A percentile compares a stretch with the other conserved stretches of the same genome.
Evolutionary conservation across 2,329 filamentous ascomycete species (phyloP).

Genomic region (Verruconis gallopava): DNA sequence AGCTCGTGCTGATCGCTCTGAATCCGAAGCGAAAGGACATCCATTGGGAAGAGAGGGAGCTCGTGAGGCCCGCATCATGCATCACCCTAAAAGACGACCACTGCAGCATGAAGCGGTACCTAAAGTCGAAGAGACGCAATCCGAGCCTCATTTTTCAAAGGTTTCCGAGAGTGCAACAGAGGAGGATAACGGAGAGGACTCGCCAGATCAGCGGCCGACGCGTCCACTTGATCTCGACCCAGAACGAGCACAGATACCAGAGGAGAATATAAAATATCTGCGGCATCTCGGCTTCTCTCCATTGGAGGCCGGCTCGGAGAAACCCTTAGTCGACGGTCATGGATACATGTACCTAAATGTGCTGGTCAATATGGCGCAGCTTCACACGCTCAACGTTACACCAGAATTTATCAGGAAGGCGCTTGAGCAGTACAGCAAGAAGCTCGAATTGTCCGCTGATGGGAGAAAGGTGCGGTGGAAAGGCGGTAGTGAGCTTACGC

Average conservation of each 20-base stretch:
- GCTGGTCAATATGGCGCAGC: constrained; percentile 66
- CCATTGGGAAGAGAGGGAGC: constrained; percentile 25
- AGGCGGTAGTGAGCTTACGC: constrained; percentile 53
- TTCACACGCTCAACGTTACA: constrained; percentile 76
- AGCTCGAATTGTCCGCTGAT: constrained; percentile 65
- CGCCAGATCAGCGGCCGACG: constrained; percentile 58
- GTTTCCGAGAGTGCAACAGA: neutral
- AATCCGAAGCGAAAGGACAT: constrained; percentile 27
- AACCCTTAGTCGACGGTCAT: constrained; percentile 49
- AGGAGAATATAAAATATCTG: constrained; percentile 70
- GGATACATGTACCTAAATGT: constrained; percentile 78
- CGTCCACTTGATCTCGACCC: constrained; percentile 65
- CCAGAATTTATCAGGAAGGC: constrained; percentile 63
- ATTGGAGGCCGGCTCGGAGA: constrained; percentile 37
- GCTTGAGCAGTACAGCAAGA: constrained; percentile 54
- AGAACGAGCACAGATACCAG: constrained; percentile 59
- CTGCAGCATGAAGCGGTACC: constrained; percentile 8
- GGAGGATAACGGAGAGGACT: constrained; percentile 1
- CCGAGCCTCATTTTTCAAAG: neutral
- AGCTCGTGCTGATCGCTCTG: constrained; percentile 32
- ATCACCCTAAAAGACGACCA: constrained; percentile 13
- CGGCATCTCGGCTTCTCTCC: constrained; percentile 58
- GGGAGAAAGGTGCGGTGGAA: constrained; percentile 71
- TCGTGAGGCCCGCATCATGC: constrained; percentile 35
- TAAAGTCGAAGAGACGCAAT: neutral